Percentiles rank a stretch among this genome's conserved stretches.
Evolutionary conservation across 2,329 filamentous ascomycete genomes (phyloP).

Genomic region (Scopulariopsis brevicaulis): DNA sequence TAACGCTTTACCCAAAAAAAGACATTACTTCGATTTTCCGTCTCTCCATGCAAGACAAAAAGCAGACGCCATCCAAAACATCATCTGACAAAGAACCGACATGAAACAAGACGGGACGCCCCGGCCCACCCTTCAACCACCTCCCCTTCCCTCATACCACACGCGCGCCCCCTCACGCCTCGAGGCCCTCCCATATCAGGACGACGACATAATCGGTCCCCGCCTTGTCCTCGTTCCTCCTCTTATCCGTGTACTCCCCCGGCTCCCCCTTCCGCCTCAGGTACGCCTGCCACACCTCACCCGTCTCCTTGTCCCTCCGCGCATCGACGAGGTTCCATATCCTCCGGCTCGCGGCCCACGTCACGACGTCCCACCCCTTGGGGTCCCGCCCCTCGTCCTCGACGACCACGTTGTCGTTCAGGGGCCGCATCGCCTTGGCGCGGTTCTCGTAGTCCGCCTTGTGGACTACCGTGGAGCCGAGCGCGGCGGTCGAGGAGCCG

Average conservation of each 20-base stretch:
- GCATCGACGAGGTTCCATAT: constrained; percentile 18
- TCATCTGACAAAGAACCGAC: neutral
- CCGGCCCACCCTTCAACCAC: too few species aligned
- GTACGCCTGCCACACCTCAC: constrained; percentile 20
- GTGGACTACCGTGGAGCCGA: neutral
- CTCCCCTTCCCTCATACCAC: too few species aligned
- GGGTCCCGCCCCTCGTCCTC: constrained; percentile 4
- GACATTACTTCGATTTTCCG: neutral
- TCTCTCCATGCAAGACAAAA: neutral
- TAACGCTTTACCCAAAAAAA: neutral
- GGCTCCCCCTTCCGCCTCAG: constrained; percentile 11
- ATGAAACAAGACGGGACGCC: neutral
- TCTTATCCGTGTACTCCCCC: constrained; percentile 9
- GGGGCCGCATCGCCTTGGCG: neutral
- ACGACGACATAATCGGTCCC: constrained; percentile 18
- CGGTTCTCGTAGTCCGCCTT: neutral
- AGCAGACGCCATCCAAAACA: neutral
- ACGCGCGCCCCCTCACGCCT: neutral
- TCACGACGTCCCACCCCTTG: constrained; percentile 8
- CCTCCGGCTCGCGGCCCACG: constrained; percentile 13
- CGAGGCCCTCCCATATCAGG: constrained; percentile 16
- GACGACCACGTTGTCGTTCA: neutral
- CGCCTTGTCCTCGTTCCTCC: constrained; percentile 12
- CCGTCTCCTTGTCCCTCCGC: constrained; percentile 8
- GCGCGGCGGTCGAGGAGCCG: constrained; percentile 9